These are phyloP conservation scores for Poterioochromonas sp. DNA, from an alignment of 352 stramenopile species.

Conservation along the genomic window DNA sequence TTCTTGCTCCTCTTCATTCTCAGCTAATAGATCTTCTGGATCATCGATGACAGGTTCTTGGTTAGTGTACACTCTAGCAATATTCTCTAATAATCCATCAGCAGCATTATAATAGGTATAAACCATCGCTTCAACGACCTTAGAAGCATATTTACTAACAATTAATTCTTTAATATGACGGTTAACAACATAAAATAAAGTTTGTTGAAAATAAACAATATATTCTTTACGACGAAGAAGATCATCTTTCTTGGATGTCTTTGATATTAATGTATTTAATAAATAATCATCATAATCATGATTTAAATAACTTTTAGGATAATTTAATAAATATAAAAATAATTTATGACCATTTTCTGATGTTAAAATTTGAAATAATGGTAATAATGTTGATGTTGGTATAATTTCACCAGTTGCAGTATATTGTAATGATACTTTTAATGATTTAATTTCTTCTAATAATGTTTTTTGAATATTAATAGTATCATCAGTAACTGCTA, in stretches of 20 bases:
- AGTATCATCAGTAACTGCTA: conserved; percentile 61
- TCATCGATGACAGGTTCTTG: conserved; percentile 37
- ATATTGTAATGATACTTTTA: conserved; percentile 21
- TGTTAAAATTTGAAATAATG: conserved; percentile 52
- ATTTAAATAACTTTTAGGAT: conserved; percentile 38
- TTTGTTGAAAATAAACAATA: conserved; percentile 50
- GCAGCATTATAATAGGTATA: conserved; percentile 42
- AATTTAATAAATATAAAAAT: conserved; percentile 54
- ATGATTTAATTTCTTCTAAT: conserved; percentile 50
- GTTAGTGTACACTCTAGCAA: conserved; percentile 31
- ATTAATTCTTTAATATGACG: conserved; percentile 51
- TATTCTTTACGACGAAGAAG: conserved; percentile 52
- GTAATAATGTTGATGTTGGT: conserved; percentile 40
- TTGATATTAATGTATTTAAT: conserved; percentile 45
- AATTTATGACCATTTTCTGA: conserved; percentile 55
- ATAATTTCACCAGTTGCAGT: conserved; percentile 38
- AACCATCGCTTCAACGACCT: conserved; percentile 53
- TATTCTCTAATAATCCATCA: conserved; percentile 46
- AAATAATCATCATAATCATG: conserved; percentile 43
- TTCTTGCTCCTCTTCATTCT: conserved; percentile 39
- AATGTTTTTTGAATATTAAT: conserved; percentile 62
- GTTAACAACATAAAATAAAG: conserved; percentile 49
- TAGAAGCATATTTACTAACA: conserved; percentile 46
- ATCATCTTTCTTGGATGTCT: conserved; percentile 57
- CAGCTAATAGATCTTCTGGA: conserved; percentile 21